Evolutionary conservation across 163 green algal species (phyloP).

Genomic region (Scenedesmus sp.): DNA sequence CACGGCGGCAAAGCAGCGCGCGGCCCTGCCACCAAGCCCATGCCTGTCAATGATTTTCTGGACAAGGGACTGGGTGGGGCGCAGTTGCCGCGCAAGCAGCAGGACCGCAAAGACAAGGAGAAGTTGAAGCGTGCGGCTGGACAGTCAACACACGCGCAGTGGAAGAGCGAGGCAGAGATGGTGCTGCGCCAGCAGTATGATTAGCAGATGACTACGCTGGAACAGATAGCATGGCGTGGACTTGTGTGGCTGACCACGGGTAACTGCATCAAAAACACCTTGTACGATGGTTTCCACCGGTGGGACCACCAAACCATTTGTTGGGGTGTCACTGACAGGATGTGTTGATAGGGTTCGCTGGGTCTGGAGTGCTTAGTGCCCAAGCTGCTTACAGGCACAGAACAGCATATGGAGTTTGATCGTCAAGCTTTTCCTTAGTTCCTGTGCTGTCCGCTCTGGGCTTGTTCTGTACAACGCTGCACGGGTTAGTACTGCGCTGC

Average conservation of each 20-base stretch:
- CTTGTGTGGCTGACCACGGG: too few species aligned
- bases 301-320: neutral
- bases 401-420: too few species aligned
- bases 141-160: slow-evolving; percentile 77
- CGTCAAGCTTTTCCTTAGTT: too few species aligned
- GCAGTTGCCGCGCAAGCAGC: slow-evolving; percentile 78
- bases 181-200: slow-evolving; percentile 84
- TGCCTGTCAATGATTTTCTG: slow-evolving; percentile 71
- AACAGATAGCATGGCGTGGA: too few species aligned
- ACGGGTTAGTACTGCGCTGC: neutral
- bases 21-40: slow-evolving; percentile 58
- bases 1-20: slow-evolving; percentile 4
- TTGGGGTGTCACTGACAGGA: neutral
- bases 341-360: neutral
- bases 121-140: slow-evolving; percentile 84
- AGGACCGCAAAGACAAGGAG: slow-evolving; percentile 89
- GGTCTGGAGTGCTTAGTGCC: neutral
- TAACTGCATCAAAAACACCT: too few species aligned
- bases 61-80: slow-evolving; percentile 78
- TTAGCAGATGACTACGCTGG: too few species aligned
- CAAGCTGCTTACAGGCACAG: neutral
- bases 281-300: too few species aligned
- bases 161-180: slow-evolving; percentile 92
- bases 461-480: neutral
- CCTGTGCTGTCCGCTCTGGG: neutral